Conservation (phyloP, 345 rosid species). For the Eucalyptus regnans region DNA sequence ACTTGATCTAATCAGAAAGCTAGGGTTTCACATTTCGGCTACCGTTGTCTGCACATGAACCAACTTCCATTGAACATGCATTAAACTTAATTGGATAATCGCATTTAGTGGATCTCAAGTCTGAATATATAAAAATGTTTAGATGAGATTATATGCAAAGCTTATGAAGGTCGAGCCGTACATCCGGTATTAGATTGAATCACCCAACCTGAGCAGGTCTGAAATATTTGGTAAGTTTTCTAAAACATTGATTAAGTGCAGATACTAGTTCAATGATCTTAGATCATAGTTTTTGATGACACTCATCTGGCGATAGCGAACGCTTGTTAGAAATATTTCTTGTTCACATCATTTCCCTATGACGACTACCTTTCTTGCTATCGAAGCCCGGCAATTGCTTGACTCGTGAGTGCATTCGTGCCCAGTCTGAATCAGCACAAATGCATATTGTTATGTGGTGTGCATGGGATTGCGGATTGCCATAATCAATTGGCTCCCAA, state of each 20-base stretch:
- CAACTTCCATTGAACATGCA: background rate
- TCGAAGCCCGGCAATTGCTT: background rate
- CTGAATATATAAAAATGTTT: background rate
- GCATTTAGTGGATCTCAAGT: background rate
- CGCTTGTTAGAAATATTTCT: background rate
- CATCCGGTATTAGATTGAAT: background rate
- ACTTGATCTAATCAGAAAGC: background rate
- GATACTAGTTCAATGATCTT: background rate
- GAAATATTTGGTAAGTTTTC: background rate
- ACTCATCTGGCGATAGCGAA: background rate
- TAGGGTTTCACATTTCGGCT: background rate
- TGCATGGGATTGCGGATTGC: background rate
- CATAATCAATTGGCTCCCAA: background rate
- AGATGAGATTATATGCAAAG: background rate
- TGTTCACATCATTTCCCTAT: background rate
- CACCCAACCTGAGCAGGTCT: background rate
- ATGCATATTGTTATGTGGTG: background rate
- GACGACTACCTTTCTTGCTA: background rate
- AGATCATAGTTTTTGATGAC: background rate
- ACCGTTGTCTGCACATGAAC: background rate
- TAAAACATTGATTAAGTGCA: background rate
- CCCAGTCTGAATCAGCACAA: background rate
- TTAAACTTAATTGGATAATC: background rate
- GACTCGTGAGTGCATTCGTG: background rate
- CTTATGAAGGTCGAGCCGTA: background rate